A percentile compares a stretch with the other conserved stretches of the same genome.
These are phyloP conservation scores for Nyctanthes arbortristis DNA, from an alignment of 257 asterid species.

Conservation along the genomic window DNA sequence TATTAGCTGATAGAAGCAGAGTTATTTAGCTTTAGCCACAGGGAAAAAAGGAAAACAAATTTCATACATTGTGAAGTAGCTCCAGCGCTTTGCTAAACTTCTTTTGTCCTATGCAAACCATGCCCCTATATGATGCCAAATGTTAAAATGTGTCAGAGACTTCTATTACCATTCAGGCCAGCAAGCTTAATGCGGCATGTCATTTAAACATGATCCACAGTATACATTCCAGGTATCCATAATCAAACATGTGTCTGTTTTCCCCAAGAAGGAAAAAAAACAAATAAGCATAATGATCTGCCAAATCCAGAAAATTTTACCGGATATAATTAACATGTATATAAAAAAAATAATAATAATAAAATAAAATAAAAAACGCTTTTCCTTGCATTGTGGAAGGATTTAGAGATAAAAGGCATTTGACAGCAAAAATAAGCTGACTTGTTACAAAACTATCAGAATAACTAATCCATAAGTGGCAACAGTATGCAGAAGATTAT, in stretches of 20 bases:
- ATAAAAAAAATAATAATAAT: too few species aligned
- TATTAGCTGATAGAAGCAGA: neutral
- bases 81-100: slow-evolving; percentile 79
- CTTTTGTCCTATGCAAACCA: slow-evolving; percentile 95
- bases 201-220: too few species aligned
- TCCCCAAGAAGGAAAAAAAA: neutral
- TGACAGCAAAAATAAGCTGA: slow-evolving; percentile 8
- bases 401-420: slow-evolving; percentile 17
- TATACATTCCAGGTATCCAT: too few species aligned
- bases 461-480: too few species aligned
- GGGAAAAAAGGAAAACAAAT: slow-evolving; percentile 10
- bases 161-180: neutral
- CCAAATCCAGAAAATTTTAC: neutral
- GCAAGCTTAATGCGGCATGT: neutral
- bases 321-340: neutral
- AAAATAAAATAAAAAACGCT: too few species aligned
- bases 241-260: too few species aligned
- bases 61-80: slow-evolving; percentile 80
- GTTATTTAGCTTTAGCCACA: neutral
- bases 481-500: too few species aligned
- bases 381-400: slow-evolving; percentile 1
- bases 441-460: neutral
- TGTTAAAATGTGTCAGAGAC: slow-evolving; percentile 20
- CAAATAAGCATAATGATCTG: too few species aligned
- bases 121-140: slow-evolving; percentile 56